A percentile compares a stretch with the other conserved stretches of the same genome.
Evolutionary conservation across 2,329 filamentous ascomycete genomes (phyloP).

Genomic region (Cladosporium sp.): DNA sequence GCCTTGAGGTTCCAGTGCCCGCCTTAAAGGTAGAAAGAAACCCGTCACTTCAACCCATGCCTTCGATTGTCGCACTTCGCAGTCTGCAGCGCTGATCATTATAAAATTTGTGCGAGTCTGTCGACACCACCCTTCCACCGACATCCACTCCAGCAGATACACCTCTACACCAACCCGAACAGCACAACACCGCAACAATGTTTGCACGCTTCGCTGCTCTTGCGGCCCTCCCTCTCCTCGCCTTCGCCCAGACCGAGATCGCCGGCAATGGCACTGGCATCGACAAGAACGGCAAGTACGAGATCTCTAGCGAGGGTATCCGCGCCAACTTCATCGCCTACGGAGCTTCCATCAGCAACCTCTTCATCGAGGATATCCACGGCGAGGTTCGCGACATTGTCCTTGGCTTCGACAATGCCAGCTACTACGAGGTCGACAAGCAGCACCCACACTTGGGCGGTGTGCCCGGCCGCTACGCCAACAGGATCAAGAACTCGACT

Average conservation of each 20-base stretch:
- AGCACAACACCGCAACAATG: slow-evolving; percentile 4
- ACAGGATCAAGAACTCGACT: slow-evolving; percentile 74
- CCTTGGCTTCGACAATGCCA: slow-evolving; percentile 73
- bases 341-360: slow-evolving; percentile 70
- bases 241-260: slow-evolving; percentile 18
- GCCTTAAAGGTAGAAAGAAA: slow-evolving; percentile 10
- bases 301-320: slow-evolving; percentile 67
- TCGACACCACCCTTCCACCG: neutral
- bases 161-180: neutral
- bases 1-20: neutral
- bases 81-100: neutral
- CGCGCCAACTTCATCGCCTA: slow-evolving; percentile 71
- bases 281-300: slow-evolving; percentile 61
- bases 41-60: slow-evolving; percentile 6
- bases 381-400: slow-evolving; percentile 71
- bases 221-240: slow-evolving; percentile 26
- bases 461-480: slow-evolving; percentile 74
- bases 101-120: neutral
- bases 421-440: slow-evolving; percentile 64
- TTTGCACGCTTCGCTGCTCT: slow-evolving; percentile 19
- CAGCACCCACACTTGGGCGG: slow-evolving; percentile 71
- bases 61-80: neutral
- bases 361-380: slow-evolving; percentile 68
- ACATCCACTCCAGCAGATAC: neutral
- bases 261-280: slow-evolving; percentile 28